These are phyloP conservation scores for Tolypocladium album DNA, from an alignment of 2,329 filamentous ascomycete genomes.

Conservation along the genomic window DNA sequence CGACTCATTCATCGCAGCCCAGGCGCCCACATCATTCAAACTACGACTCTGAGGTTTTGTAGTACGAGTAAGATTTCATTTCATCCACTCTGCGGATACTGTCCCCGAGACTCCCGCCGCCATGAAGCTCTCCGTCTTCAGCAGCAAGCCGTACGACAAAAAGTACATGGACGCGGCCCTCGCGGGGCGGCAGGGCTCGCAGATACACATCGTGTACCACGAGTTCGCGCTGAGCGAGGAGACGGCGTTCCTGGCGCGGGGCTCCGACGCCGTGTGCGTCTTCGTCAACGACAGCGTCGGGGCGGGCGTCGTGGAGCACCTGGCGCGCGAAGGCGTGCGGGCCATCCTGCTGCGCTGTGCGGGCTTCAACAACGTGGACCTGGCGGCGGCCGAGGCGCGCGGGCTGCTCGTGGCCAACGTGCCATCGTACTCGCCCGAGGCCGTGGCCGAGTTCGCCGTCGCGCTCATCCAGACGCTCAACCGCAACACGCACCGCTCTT, in stretches of 20 bases:
- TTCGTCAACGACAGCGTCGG: slow-evolving; percentile 57
- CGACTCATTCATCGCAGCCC: neutral
- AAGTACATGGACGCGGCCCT: slow-evolving; percentile 30
- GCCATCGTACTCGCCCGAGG: slow-evolving; percentile 57
- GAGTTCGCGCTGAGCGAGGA: slow-evolving; percentile 43
- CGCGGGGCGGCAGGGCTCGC: slow-evolving; percentile 6
- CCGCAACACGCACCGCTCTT: slow-evolving; percentile 56
- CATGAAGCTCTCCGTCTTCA: slow-evolving; percentile 54
- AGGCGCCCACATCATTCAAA: neutral
- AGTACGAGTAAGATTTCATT: neutral
- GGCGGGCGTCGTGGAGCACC: slow-evolving; percentile 36
- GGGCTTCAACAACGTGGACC: slow-evolving; percentile 58
- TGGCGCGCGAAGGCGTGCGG: slow-evolving; percentile 38
- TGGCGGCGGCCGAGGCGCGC: slow-evolving; percentile 39
- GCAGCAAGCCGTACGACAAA: slow-evolving; percentile 3
- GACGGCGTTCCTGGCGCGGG: slow-evolving; percentile 43
- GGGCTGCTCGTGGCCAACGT: slow-evolving; percentile 55
- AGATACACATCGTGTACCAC: slow-evolving; percentile 39
- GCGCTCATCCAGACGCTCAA: slow-evolving; percentile 57
- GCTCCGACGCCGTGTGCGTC: slow-evolving; percentile 49
- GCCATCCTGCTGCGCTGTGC: slow-evolving; percentile 57
- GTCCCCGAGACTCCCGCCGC: neutral
- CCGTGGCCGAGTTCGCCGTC: slow-evolving; percentile 60
- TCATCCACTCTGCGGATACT: neutral
- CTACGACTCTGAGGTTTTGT: neutral